phyloP scores from a whole-genome alignment of 805 yeast species.

The Wickerhamomyces mucosus region DNA sequence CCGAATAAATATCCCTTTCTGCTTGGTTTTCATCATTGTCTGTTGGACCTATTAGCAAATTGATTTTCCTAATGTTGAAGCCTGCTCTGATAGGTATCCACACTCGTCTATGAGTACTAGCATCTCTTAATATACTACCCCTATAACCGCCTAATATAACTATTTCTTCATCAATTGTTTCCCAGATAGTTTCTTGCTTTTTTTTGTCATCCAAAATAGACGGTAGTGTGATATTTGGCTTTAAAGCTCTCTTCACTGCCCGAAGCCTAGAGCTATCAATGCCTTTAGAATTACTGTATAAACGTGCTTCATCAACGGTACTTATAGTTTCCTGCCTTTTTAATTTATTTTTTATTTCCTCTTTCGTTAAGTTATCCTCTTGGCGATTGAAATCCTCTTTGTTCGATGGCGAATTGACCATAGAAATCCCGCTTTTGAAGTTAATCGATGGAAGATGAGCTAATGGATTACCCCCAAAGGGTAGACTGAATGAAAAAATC shows the following conservation, averaged over 20 bases:
- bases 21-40: conserved; percentile 60
- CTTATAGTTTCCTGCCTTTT: conserved; percentile 47
- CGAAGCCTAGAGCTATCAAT: conserved; percentile 58
- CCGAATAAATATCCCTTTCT: conserved; percentile 47
- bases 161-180: conserved; percentile 65
- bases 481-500: conserved; percentile 28
- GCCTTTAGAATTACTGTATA: conserved; percentile 42
- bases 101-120: conserved; percentile 50
- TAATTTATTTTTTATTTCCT: conserved; percentile 22
- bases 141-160: conserved; percentile 83
- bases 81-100: conserved; percentile 92
- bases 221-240: conserved; percentile 30
- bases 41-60: conserved; percentile 63
- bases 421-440: conserved; percentile 3
- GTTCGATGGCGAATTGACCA: conserved; percentile 5
- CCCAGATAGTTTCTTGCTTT: conserved; percentile 35
- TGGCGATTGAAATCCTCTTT: conserved; percentile 6
- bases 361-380: conserved; percentile 5
- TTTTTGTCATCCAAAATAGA: conserved; percentile 13
- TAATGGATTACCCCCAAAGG: conserved; percentile 26
- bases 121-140: conserved; percentile 68
- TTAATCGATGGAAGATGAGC: conserved; percentile 17
- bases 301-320: conserved; percentile 53
- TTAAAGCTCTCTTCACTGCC: conserved; percentile 59
- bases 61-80: conserved; percentile 57